Base-by-base conservation (phyloP, 495 filamentous ascomycete species). In the Aspergillus indologenus region DNA sequence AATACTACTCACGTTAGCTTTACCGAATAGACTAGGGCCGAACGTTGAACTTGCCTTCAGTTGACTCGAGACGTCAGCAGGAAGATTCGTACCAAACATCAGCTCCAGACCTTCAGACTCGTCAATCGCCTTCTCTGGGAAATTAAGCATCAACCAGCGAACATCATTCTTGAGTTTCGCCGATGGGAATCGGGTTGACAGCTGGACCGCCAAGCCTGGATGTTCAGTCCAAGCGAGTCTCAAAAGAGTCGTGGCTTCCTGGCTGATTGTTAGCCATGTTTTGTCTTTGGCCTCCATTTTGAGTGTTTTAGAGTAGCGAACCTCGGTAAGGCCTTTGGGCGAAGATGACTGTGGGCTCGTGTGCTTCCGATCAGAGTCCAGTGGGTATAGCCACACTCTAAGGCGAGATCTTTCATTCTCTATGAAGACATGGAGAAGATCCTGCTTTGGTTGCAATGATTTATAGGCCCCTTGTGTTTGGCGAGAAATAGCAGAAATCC, bases 391-490 rank as follows among this genome's bases (percentile, higher is more conserved):
- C 95, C 95, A 99, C 47, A 97, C 93, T 26, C 80, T 82, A 17
- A 99, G 78, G 34, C 95, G 86, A 14, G 82, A 81, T 65, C 88
- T 84, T 72, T 99, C 95, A 65, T 92, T 96, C 49, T 93, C 86
- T 26, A 98, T 72, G 2, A 99, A 81, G 6, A 88, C 67, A 15
- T 86, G 80, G 12, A 98, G 76, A 19, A 99, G 77, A 23, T 89
- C 85, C 67, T 96, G 90, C 69, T 93, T 96, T 8, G 80, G 67
- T n/a, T 85, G 81, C 22, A 95, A 72, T 2, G 86, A 85, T 61
- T 86, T 87, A 46, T 85, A 77, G 4, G 81, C 75, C 18, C 81
- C 82, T 9, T 71, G 67, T 6, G 78, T 58, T 22, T 84, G 78
- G 4, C 76, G 70, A 22, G 81, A 89, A 43, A 90, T 83, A 44